Evolutionary conservation across 257 asterid species (phyloP), one percentile per base, ranked within the genome.

Genomic region (Fraxinus americana): DNA sequence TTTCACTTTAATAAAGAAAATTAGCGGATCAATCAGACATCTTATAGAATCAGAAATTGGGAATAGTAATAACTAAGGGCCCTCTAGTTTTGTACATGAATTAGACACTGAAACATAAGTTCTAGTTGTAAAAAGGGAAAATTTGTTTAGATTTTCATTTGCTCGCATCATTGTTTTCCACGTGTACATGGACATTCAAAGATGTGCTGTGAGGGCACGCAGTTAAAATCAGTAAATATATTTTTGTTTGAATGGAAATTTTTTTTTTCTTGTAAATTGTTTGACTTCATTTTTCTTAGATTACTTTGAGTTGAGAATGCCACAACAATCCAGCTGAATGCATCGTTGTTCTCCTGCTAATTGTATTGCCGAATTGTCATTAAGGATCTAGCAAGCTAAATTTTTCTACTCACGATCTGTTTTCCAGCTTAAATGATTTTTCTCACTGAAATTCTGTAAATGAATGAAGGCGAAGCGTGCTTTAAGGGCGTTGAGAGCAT

Each of bases 401-500:
- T 12, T 11, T 43, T 41, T 10, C 48, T 41, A 11, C 48, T 41
- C 14, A 14, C 0, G 14, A 10, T 0, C 2, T 3, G 2, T 41
- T 41, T 43, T 43, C 52, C 52, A 11, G 17, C 16, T 43, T 3
- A 43, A 43, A 43, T 48, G 59, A 48, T 14, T 48, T 4, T 48
- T 48, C n/a, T 80, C 67, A 29, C 43, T 25, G 43, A 66, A 66
- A 17, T 2, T 30, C 1, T 12, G 61, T 25, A 4, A 27, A 23
- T 66, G 9, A 68, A 65, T 79, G 70, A 70, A 96, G 99, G 99
- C 99, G 16, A 88, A 88, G 59, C 91, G 96, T 0, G 99, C 98
- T 66, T 82, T 96, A 76, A 89, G 95, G 87, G 99, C 99, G n/a
- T 72, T 96, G 77, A 93, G 77, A 84, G 97, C 97, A 2, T 73